A percentile compares a stretch with the other conserved stretches of the same genome.
Conservation (phyloP, 225 moss, liverwort and hornwort species). For the Marchantia polymorpha region DNA sequence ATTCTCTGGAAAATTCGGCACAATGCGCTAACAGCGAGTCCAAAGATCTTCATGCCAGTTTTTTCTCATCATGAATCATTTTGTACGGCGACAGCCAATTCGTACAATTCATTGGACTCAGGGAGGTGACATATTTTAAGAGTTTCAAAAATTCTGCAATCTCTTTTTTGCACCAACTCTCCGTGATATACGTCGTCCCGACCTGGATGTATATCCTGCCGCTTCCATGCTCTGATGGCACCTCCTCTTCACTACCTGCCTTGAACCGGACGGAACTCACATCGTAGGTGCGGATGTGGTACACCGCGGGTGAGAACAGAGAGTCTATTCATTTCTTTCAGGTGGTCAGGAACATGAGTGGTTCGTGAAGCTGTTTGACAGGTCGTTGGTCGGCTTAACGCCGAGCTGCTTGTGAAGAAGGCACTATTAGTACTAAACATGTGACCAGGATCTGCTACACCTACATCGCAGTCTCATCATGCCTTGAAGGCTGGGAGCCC, state of each 20-base stretch:
- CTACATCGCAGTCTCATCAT: neutral
- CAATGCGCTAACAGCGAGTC: too few species aligned
- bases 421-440: neutral
- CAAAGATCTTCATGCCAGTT: too few species aligned
- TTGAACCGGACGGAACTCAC: neutral
- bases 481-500: slow-evolving; percentile 55
- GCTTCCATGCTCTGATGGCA: neutral
- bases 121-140: too few species aligned
- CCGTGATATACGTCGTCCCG: too few species aligned
- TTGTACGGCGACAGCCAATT: too few species aligned
- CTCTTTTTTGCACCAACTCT: too few species aligned
- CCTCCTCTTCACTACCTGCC: neutral
- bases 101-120: too few species aligned
- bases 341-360: neutral
- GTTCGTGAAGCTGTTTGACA: neutral
- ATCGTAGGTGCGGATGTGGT: neutral
- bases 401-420: neutral
- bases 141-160: too few species aligned
- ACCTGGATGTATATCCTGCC: too few species aligned
- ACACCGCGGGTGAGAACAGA: neutral
- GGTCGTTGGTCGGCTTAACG: neutral
- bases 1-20: too few species aligned
- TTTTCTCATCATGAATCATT: too few species aligned
- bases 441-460: neutral
- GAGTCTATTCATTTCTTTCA: neutral